These are phyloP conservation scores for Leptodontidium sp. DNA, from an alignment of 2,329 filamentous ascomycete genomes.

Conservation along the genomic window DNA sequence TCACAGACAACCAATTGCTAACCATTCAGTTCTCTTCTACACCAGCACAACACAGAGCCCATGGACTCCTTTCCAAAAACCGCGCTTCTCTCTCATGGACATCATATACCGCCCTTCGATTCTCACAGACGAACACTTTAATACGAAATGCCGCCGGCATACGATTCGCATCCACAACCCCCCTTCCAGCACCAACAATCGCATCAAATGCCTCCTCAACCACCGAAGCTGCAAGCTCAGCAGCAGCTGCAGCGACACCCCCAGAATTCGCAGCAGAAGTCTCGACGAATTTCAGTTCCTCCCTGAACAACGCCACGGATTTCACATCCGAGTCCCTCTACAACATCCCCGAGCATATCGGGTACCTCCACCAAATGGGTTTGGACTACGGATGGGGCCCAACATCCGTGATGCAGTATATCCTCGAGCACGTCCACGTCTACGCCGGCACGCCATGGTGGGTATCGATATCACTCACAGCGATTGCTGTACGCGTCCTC, in stretches of 20 bases:
- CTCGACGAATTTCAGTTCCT: constrained; percentile 24
- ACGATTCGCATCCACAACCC: constrained; percentile 44
- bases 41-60: constrained; percentile 39
- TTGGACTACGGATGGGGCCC: constrained; percentile 89
- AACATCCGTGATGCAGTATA: constrained; percentile 75
- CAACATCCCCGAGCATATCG: constrained; percentile 67
- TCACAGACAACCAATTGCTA: constrained; percentile 30
- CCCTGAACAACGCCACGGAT: constrained; percentile 38
- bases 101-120: constrained; percentile 28
- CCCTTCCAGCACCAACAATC: constrained; percentile 27
- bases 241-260: constrained; percentile 20
- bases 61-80: constrained; percentile 39
- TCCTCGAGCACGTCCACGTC: constrained; percentile 85
- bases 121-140: constrained; percentile 33
- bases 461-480: constrained; percentile 72
- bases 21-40: constrained; percentile 46
- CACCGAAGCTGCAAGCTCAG: constrained; percentile 25
- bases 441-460: constrained; percentile 82
- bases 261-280: constrained; percentile 7
- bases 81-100: constrained; percentile 32
- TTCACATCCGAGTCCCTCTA: constrained; percentile 34
- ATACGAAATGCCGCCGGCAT: constrained; percentile 40
- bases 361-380: constrained; percentile 83
- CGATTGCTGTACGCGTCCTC: constrained; percentile 68
- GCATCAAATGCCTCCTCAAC: constrained; percentile 25